phyloP scores from a whole-genome alignment of 2,329 filamentous ascomycete genomes.

The Balansia obtecta region DNA sequence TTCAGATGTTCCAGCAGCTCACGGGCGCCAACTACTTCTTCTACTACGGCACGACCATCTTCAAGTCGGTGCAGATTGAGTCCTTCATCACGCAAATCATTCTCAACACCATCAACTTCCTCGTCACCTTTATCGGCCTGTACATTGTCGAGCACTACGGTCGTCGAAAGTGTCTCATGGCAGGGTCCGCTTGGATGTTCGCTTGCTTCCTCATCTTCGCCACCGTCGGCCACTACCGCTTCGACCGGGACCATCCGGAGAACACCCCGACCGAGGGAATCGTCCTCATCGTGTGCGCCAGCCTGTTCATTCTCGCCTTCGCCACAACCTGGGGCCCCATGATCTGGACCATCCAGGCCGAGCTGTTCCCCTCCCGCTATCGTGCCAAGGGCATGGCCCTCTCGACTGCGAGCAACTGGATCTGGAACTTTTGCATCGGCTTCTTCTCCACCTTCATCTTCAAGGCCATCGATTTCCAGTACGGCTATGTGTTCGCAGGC shows the following conservation, averaged over 20 bases:
- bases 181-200: constrained; percentile 49
- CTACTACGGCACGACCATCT: constrained; percentile 47
- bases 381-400: constrained; percentile 48
- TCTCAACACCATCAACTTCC: constrained; percentile 53
- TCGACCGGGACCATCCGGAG: constrained; percentile 23
- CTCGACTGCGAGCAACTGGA: constrained; percentile 51
- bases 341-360: constrained; percentile 51
- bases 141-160: constrained; percentile 58
- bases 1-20: constrained; percentile 57
- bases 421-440: constrained; percentile 61
- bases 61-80: constrained; percentile 34
- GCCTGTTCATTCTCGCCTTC: constrained; percentile 52
- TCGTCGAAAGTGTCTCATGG: constrained; percentile 49
- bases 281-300: constrained; percentile 37
- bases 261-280: constrained; percentile 34
- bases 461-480: constrained; percentile 55
- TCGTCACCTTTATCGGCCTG: constrained; percentile 54
- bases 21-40: constrained; percentile 58
- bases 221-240: constrained; percentile 36
- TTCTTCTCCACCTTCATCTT: constrained; percentile 78
- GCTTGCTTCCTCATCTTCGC: constrained; percentile 48
- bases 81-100: constrained; percentile 57
- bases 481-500: constrained; percentile 65
- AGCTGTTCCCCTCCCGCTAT: constrained; percentile 52
- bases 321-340: constrained; percentile 57